Conservation (phyloP, 257 asterid genomes). For the Cruciata laevipes region DNA sequence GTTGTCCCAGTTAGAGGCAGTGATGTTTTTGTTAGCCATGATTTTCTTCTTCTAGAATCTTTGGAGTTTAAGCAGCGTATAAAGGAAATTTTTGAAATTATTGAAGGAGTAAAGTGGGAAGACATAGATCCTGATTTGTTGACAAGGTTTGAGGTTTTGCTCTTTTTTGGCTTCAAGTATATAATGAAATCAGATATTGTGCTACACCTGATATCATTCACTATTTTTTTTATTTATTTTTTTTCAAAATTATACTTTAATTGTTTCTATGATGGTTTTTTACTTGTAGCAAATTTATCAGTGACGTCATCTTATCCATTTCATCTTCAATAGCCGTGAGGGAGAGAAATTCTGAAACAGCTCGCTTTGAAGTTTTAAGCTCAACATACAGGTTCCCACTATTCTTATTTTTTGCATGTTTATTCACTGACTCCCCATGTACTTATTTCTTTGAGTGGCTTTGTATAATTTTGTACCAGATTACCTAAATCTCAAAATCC, state of each 20-base stretch:
- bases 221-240: neutral
- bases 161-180: constrained; percentile 3
- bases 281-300: constrained; percentile 70
- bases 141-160: constrained; percentile 52
- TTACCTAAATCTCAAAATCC: neutral
- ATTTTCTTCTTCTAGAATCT: constrained; percentile 88
- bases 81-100: constrained; percentile 69
- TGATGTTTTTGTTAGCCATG: constrained; percentile 71
- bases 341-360: constrained; percentile 86
- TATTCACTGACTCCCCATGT: neutral
- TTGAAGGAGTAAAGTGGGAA: constrained; percentile 87
- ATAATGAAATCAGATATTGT: neutral
- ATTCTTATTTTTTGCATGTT: constrained; percentile 12
- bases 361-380: constrained; percentile 82
- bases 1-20: constrained; percentile 52
- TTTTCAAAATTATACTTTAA: constrained; percentile 11
- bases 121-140: constrained; percentile 74
- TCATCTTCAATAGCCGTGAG: constrained; percentile 79
- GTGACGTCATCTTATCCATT: constrained; percentile 78
- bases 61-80: constrained; percentile 89
- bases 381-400: constrained; percentile 68
- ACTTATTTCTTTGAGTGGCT: neutral
- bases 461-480: neutral
- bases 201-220: neutral
- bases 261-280: constrained; percentile 1